A percentile compares a stretch with the other conserved stretches of the same genome.
phyloP scores from a whole-genome alignment of 192 early-diverging fungal genomes.

The Coemansia sp. region DNA sequence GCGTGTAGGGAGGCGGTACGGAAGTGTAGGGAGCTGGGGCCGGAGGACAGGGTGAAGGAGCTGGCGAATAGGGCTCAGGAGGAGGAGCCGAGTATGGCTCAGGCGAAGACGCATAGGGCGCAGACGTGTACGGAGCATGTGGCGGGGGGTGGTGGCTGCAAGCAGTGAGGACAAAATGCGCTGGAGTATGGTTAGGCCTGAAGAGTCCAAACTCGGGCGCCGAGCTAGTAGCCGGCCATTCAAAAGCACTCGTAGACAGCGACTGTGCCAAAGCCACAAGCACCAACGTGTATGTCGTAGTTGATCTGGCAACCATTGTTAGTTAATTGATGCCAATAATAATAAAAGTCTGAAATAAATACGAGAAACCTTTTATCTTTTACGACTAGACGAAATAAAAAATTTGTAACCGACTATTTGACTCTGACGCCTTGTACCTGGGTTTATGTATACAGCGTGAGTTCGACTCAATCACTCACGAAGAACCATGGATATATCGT shows the following conservation, averaged over 20 bases:
- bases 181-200: background rate
- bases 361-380: background rate
- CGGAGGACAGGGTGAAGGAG: background rate
- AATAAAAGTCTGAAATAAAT: background rate
- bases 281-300: slow-evolving; percentile 38
- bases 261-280: slow-evolving; percentile 31
- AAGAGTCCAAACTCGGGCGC: background rate
- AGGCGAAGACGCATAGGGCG: background rate
- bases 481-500: background rate
- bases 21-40: background rate
- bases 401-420: background rate
- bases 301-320: slow-evolving; percentile 30
- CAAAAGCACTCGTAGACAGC: background rate
- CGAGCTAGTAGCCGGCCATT: background rate
- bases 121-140: background rate
- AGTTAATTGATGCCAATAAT: background rate
- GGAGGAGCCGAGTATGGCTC: background rate
- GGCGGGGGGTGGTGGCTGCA: background rate
- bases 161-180: background rate
- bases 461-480: background rate
- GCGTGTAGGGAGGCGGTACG: background rate
- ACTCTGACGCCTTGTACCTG: background rate
- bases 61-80: background rate
- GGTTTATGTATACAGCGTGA: slow-evolving; percentile 1
- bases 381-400: background rate